Percentiles rank a stretch among this genome's conserved stretches.
Evolutionary conservation across 2,329 filamentous ascomycete species (phyloP).

Genomic region (Lasiodiplodia theobromae): DNA sequence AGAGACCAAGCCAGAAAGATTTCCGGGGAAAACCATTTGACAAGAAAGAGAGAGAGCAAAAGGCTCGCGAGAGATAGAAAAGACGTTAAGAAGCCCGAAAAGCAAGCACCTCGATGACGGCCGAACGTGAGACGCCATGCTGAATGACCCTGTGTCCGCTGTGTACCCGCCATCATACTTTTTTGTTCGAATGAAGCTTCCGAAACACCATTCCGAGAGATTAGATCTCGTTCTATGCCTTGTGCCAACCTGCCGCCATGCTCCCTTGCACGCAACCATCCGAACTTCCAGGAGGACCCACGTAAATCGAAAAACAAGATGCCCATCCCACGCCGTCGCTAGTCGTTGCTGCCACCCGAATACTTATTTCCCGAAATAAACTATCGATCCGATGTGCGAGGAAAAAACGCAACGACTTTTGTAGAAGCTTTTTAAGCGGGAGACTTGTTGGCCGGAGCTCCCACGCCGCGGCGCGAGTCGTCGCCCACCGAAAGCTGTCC

Average conservation of each 20-base stretch:
- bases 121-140: slow-evolving; percentile 28
- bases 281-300: slow-evolving; percentile 29
- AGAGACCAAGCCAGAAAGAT: slow-evolving; percentile 29
- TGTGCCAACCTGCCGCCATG: slow-evolving; percentile 31
- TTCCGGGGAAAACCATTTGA: slow-evolving; percentile 30
- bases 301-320: slow-evolving; percentile 32
- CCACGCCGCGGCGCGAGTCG: slow-evolving; percentile 53
- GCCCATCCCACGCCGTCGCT: slow-evolving; percentile 31
- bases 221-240: slow-evolving; percentile 30
- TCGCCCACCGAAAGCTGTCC: slow-evolving; percentile 74
- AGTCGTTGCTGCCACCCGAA: slow-evolving; percentile 32
- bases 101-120: slow-evolving; percentile 28
- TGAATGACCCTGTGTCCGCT: slow-evolving; percentile 25
- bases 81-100: slow-evolving; percentile 29
- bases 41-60: slow-evolving; percentile 29
- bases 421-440: slow-evolving; percentile 42
- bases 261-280: slow-evolving; percentile 30
- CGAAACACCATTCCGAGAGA: slow-evolving; percentile 30
- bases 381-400: slow-evolving; percentile 31
- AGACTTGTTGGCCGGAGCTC: slow-evolving; percentile 49
- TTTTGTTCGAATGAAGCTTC: slow-evolving; percentile 30
- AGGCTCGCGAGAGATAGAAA: slow-evolving; percentile 25
- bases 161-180: slow-evolving; percentile 30
- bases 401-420: slow-evolving; percentile 30
- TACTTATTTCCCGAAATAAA: slow-evolving; percentile 28